Base-by-base conservation (phyloP, 805 yeast genomes). In the Yarrowia keelungensis region DNA sequence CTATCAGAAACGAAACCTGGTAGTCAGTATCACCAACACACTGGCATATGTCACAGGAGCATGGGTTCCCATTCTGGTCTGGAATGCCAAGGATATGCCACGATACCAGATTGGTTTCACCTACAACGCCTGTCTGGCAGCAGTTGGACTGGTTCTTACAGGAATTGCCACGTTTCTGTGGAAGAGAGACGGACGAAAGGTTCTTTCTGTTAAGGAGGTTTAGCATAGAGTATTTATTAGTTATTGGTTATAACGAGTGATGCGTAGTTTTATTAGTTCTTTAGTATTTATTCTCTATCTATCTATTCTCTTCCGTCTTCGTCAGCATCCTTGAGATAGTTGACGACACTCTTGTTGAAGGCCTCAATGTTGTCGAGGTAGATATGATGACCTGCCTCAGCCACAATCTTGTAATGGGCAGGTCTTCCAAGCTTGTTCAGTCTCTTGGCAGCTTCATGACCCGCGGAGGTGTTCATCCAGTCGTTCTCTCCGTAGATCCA, bases 401-500 rank as follows among this genome's bases (percentile, higher is more conserved):
- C 82, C 16, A 90, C 80, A 56, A 80, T 78, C 35, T 77, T 71
- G 8, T 84, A 79, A 72, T 32, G 71, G 71, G 70, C 72, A 9
- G 73, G 80, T 8, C 69, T 22, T 4, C 81, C 79, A 9, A 45
- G 61, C 26, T 39, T 41, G 70, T 77, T 76, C 49, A 79, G 73
- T 15, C 73, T 69, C 16, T 71, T 68, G 16, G 75, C 78, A 5
- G 84, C 83, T 22, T 74, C 76, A 5, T 53, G 61, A 19, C 84
- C 84, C 3, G 82, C 84, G 7, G 72, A 70, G 39, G 77, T 73
- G 71, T 84, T 84, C 86, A 87, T 87, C 93, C 94, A 89, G 74
- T 87, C 91, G 32, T 81, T 77, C 70, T 87, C 89, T 0, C 99
- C 99, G 73, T 94, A 94, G 72, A 89, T 79, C 98, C 98, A 95